Conservation (phyloP, 108 stramenopile genomes). For the Cyclotella sp. region DNA sequence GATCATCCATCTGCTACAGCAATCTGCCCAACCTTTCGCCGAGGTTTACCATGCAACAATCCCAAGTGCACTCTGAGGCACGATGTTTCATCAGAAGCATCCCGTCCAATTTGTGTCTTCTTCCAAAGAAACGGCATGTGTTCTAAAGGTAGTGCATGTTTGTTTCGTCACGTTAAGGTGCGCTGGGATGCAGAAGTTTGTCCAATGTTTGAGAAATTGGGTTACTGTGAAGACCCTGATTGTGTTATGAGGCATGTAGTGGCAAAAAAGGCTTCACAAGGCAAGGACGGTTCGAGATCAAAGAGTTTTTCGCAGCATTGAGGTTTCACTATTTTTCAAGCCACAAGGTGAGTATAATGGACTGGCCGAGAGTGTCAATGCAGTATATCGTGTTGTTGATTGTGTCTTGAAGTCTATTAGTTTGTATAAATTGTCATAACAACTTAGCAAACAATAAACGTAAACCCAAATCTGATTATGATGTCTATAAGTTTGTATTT, state of each 20-base stretch:
- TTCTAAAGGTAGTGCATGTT: constrained; percentile 70
- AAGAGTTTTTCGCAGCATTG: background rate
- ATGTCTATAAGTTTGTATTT: background rate
- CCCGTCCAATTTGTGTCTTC: constrained; percentile 78
- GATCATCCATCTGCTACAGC: constrained; percentile 46
- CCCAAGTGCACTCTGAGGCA: constrained; percentile 70
- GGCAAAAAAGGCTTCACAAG: constrained; percentile 16
- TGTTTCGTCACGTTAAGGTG: constrained; percentile 80
- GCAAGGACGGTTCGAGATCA: background rate
- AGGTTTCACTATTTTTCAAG: too few species aligned
- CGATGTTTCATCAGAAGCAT: constrained; percentile 74
- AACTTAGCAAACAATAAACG: too few species aligned
- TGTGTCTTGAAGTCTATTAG: too few species aligned
- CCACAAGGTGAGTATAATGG: background rate
- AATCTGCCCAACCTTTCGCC: constrained; percentile 68
- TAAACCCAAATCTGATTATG: too few species aligned
- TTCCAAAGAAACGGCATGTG: constrained; percentile 83
- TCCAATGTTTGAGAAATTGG: constrained; percentile 66
- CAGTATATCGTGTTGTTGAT: too few species aligned
- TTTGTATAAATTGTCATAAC: too few species aligned
- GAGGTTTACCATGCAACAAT: constrained; percentile 73
- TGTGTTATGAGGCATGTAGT: constrained; percentile 64
- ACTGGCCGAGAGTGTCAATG: too few species aligned
- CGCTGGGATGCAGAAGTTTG: constrained; percentile 63
- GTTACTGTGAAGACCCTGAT: constrained; percentile 66